phyloP scores from a whole-genome alignment of 805 yeast species.

The Candida argentea region DNA sequence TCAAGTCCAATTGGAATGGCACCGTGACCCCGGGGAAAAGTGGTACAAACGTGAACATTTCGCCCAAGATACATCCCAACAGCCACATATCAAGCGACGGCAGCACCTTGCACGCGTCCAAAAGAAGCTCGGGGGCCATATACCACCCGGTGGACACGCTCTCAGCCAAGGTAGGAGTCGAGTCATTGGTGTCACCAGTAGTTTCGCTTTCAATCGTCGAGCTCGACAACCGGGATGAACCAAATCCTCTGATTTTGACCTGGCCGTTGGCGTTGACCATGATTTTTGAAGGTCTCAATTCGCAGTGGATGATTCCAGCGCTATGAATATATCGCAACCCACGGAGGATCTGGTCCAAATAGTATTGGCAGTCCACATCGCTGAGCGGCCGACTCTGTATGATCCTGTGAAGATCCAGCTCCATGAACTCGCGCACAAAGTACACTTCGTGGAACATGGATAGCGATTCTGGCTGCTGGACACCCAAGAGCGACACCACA shows the following conservation, averaged over 20 bases:
- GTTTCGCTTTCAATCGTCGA: too few relatives aligned
- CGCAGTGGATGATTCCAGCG: constrained; percentile 67
- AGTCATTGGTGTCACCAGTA: too few relatives aligned
- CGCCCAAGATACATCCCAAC: constrained; percentile 85
- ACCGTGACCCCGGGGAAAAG: constrained; percentile 97
- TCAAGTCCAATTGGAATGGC: too few relatives aligned
- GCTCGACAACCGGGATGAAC: constrained; percentile 56
- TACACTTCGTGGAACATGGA: constrained; percentile 64
- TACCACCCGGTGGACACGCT: too few relatives aligned
- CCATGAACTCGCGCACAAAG: constrained; percentile 70
- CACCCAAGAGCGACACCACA: constrained; percentile 55
- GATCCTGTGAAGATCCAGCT: constrained; percentile 58
- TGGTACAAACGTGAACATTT: constrained; percentile 83
- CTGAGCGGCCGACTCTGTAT: constrained; percentile 46
- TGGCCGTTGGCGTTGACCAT: constrained; percentile 63
- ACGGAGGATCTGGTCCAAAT: constrained; percentile 58
- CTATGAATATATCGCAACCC: constrained; percentile 65
- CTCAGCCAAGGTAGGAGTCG: too few relatives aligned
- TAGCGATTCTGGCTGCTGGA: constrained; percentile 51
- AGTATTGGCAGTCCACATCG: constrained; percentile 62
- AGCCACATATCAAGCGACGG: constrained; percentile 99
- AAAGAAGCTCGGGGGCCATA: too few relatives aligned
- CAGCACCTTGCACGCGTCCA: too few relatives aligned
- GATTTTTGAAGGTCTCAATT: constrained; percentile 66
- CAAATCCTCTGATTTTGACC: constrained; percentile 74